These are phyloP conservation scores for Verticillium isaacii DNA, from an alignment of 2,329 filamentous ascomycete species.

Conservation along the genomic window DNA sequence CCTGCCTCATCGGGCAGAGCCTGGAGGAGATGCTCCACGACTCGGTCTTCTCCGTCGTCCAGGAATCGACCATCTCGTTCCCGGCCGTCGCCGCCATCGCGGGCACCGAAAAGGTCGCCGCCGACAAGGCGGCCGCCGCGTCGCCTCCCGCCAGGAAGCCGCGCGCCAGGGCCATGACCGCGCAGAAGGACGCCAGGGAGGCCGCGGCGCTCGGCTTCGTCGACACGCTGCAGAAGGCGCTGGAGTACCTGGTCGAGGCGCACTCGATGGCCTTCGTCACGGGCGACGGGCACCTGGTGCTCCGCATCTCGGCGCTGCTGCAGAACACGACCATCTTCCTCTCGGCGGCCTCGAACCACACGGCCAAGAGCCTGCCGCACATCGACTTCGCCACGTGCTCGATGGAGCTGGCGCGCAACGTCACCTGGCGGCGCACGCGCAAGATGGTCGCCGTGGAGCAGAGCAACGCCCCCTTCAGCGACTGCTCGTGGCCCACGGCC, in stretches of 20 bases:
- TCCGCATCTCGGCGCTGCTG: constrained; percentile 57
- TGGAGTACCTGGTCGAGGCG: constrained; percentile 60
- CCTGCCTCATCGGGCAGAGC: constrained; percentile 63
- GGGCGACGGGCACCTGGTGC: constrained; percentile 55
- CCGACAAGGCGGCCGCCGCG: constrained; percentile 19
- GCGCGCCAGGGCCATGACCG: constrained; percentile 14
- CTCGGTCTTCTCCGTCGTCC: constrained; percentile 81
- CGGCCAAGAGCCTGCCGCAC: constrained; percentile 39
- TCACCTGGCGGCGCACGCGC: constrained; percentile 62
- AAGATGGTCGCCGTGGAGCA: constrained; percentile 30
- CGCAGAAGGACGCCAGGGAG: constrained; percentile 17
- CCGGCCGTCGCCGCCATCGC: constrained; percentile 53
- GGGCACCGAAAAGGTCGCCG: constrained; percentile 28
- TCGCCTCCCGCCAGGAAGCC: constrained; percentile 2
- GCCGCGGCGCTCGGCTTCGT: constrained; percentile 40
- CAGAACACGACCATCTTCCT: constrained; percentile 63
- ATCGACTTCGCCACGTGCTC: constrained; percentile 58
- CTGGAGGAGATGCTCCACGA: constrained; percentile 71
- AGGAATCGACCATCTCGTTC: constrained; percentile 88
- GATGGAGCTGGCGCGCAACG: constrained; percentile 65
- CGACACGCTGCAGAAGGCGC: constrained; percentile 58
- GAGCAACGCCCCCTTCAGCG: constrained; percentile 20
- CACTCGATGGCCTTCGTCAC: constrained; percentile 52
- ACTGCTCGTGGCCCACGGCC: constrained; percentile 26
- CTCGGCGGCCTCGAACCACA: constrained; percentile 52